Evolutionary conservation across 768 basidiomycete genomes (phyloP), one percentile per base, ranked within the genome.

Genomic region (Suillus hirtellus): DNA sequence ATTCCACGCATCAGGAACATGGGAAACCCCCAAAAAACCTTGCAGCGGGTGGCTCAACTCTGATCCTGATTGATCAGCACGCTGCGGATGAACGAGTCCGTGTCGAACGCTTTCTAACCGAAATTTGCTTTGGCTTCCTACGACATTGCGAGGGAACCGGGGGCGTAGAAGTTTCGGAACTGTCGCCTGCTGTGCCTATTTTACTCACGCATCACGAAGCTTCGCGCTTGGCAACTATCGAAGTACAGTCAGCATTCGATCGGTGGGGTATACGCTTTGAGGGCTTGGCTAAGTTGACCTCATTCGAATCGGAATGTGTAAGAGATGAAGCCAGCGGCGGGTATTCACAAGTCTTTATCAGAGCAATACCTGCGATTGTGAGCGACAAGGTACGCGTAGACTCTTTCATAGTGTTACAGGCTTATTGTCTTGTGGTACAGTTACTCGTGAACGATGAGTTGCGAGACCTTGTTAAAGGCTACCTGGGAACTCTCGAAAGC

Each of bases 41-140:
- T 31, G 67, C 67, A 54, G 66, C 73, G 35, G 67, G 47, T 46
- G 66, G 63, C 52, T 68, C 67, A 60, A 71, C 76, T 1, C 82
- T 99, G 37, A 80, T 96, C 38, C 81, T 99, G 59, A 82, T 99
- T 54, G 97, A 99, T 78, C 97, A 99, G 74, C 97, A 99, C 73
- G 97, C 97, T 14, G 96, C 96, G n/a, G 94, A 97, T 72, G 97
- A 99, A 76, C 88, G 97, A 24, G 79, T 98, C 52, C 87, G 96
- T 24, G 93, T 99, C 63, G 97, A 99, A 77, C 76, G 79, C 34
- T 90, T 93, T 73, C 81, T 96, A 68, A 82, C 81, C 65, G 85
- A 86, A 54, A 72, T 95, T n/a, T 95, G 93, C 75, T 72, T 80
- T 54, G 88, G 87, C 15, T 94, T 85, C 73, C 81, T 88, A 65